Evolutionary conservation across 2,329 filamentous ascomycete genomes (phyloP).

Genomic region (Pseudophaeomoniella oleicola): DNA sequence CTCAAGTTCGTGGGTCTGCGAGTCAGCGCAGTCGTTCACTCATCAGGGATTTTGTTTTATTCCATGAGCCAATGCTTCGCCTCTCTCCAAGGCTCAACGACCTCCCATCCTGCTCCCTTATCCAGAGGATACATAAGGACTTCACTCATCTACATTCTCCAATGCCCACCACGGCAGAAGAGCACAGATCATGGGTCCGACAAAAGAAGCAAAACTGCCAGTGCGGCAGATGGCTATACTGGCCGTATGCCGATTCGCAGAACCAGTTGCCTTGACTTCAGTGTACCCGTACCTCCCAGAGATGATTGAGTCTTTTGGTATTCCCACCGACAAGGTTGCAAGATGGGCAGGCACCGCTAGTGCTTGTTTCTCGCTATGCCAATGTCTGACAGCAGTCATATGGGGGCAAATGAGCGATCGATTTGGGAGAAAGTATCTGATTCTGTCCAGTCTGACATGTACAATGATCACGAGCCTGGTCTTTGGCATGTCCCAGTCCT

Average conservation of each 20-base stretch:
- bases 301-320: conserved; percentile 69
- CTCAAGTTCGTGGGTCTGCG: too few species aligned
- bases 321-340: conserved; percentile 56
- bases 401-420: conserved; percentile 68
- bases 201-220: conserved; percentile 47
- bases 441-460: conserved; percentile 56
- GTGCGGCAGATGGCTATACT: conserved; percentile 64
- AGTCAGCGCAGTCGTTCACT: too few species aligned
- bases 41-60: too few species aligned
- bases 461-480: conserved; percentile 71
- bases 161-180: not conserved
- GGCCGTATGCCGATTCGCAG: conserved; percentile 64
- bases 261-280: conserved; percentile 55
- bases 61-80: too few species aligned
- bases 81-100: too few species aligned
- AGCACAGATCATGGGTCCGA: not conserved
- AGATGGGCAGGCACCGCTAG: conserved; percentile 68
- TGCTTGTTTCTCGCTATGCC: conserved; percentile 56
- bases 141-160: too few species aligned
- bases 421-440: conserved; percentile 68
- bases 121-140: too few species aligned
- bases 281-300: conserved; percentile 57
- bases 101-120: too few species aligned
- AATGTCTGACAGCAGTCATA: conserved; percentile 55
- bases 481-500: conserved; percentile 69